phyloP scores from a whole-genome alignment of 139 green algal species.

The Chlamydomonas urium region DNA sequence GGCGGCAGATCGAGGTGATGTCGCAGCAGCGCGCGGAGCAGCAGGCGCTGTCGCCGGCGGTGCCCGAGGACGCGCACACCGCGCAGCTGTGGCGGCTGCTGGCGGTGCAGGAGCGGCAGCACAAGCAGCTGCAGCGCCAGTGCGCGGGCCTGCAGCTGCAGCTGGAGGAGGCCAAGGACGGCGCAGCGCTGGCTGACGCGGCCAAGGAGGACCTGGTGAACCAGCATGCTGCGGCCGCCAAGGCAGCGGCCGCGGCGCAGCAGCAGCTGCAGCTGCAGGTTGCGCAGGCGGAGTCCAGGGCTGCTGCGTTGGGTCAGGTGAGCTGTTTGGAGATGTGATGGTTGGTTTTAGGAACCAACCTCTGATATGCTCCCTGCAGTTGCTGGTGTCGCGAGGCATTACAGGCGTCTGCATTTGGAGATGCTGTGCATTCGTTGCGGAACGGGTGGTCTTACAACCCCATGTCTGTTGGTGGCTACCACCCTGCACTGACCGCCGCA shows the following conservation, averaged over 20 bases:
- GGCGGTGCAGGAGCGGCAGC: slow-evolving; percentile 6
- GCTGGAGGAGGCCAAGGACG: slow-evolving; percentile 5
- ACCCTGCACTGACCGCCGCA: too few species aligned
- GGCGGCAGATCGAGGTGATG: background rate
- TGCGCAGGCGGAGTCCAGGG: background rate
- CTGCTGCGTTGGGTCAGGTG: too few species aligned
- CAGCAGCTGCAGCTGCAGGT: background rate
- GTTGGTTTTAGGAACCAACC: too few species aligned
- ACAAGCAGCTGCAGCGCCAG: background rate
- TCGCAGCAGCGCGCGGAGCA: background rate
- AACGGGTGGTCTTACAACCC: too few species aligned
- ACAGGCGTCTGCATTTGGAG: too few species aligned
- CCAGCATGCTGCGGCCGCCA: background rate
- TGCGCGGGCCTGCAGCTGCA: background rate
- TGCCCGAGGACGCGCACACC: slow-evolving; percentile 6
- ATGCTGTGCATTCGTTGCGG: too few species aligned
- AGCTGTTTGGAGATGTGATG: too few species aligned
- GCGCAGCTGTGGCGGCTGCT: slow-evolving; percentile 13
- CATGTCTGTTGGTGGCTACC: too few species aligned
- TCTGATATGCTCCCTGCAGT: too few species aligned
- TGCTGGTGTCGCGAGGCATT: too few species aligned
- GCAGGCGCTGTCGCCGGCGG: background rate
- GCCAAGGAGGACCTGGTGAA: background rate
- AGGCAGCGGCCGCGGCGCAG: background rate
- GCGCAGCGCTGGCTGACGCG: background rate